Evolutionary conservation across 1,284 basidiomycete genomes (phyloP).

Genomic region (Garcileccinum viscosum): DNA sequence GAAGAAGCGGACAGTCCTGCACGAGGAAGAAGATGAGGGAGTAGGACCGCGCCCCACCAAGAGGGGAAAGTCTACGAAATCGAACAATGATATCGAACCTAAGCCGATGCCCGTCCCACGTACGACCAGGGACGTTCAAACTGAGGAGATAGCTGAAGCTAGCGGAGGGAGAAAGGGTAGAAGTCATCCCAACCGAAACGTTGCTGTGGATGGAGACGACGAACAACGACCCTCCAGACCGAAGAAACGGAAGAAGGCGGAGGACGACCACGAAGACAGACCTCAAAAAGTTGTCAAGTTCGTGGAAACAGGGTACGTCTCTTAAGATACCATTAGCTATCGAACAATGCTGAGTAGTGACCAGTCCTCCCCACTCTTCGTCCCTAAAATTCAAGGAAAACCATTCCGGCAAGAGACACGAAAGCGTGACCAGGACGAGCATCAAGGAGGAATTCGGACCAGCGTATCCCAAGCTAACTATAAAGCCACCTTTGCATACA

Average conservation of each 20-base stretch:
- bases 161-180: slow-evolving; percentile 9
- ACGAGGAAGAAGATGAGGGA: slow-evolving; percentile 4
- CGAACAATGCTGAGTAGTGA: slow-evolving; percentile 1
- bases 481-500: slow-evolving; percentile 7
- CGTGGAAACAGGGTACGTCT: slow-evolving; percentile 21
- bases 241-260: slow-evolving; percentile 29
- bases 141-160: neutral
- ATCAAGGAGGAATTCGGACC: neutral
- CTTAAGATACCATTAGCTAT: neutral
- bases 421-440: slow-evolving; percentile 1
- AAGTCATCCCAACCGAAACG: neutral
- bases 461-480: slow-evolving; percentile 1
- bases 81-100: neutral
- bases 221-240: slow-evolving; percentile 13
- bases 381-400: slow-evolving; percentile 38
- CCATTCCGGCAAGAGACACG: slow-evolving; percentile 3
- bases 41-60: slow-evolving; percentile 8
- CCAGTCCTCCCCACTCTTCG: slow-evolving; percentile 20
- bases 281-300: slow-evolving; percentile 31
- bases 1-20: slow-evolving; percentile 8
- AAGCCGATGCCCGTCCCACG: neutral
- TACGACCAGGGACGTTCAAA: neutral
- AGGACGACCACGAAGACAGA: slow-evolving; percentile 26
- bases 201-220: slow-evolving; percentile 5
- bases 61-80: slow-evolving; percentile 15